These are phyloP conservation scores for Penicillium turbatum DNA, from an alignment of 495 filamentous ascomycete species.

Conservation along the genomic window DNA sequence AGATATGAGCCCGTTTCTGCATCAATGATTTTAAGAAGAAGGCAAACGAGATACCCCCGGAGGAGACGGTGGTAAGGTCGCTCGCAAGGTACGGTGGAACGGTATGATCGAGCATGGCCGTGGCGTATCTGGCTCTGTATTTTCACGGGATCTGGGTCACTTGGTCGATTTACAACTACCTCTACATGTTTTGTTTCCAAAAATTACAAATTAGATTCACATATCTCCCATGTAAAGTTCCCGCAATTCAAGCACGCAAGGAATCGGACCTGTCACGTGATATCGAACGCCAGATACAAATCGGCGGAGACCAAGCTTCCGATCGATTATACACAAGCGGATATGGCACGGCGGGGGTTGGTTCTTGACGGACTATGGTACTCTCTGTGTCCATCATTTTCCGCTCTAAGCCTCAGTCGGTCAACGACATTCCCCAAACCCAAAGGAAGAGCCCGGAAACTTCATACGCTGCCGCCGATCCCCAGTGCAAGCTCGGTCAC, in stretches of 20 bases:
- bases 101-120: constrained; percentile 42
- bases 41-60: constrained; percentile 42
- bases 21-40: constrained; percentile 21
- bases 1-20: constrained; percentile 19
- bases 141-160: constrained; percentile 36
- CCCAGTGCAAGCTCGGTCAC: constrained; percentile 8
- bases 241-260: not conserved
- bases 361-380: constrained; percentile 62
- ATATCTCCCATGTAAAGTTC: not conserved
- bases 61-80: constrained; percentile 27
- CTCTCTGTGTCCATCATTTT: constrained; percentile 60
- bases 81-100: constrained; percentile 31
- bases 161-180: constrained; percentile 22
- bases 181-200: constrained; percentile 14
- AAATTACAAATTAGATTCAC: constrained; percentile 6
- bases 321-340: constrained; percentile 9
- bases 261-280: constrained; percentile 12
- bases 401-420: constrained; percentile 11
- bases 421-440: constrained; percentile 6
- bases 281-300: constrained; percentile 12
- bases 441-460: constrained; percentile 12
- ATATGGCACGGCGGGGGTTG: constrained; percentile 46
- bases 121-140: constrained; percentile 46
- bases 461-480: constrained; percentile 2
- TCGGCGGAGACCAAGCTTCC: constrained; percentile 6